These are phyloP conservation scores for Cardamine chenopodiifolia DNA, from an alignment of 345 rosid species.

Conservation along the genomic window DNA sequence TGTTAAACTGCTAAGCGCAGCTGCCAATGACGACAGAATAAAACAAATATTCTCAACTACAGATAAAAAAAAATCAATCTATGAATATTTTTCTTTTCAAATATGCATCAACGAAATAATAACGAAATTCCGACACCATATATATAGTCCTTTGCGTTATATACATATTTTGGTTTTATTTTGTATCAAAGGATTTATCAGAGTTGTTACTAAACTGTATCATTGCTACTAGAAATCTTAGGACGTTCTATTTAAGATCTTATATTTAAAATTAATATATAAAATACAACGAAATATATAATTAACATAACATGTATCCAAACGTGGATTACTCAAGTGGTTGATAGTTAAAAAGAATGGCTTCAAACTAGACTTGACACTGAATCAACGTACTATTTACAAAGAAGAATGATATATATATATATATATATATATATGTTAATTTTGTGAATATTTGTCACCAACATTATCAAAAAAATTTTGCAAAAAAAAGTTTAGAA, in stretches of 20 bases:
- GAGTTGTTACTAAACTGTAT: background rate
- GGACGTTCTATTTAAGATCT: too few relatives aligned
- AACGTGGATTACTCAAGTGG: background rate
- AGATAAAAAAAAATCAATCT: background rate
- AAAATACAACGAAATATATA: background rate
- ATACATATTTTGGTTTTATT: background rate
- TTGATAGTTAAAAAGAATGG: too few relatives aligned
- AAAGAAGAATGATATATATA: background rate
- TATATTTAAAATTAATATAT: too few relatives aligned
- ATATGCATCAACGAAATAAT: background rate
- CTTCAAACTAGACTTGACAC: background rate
- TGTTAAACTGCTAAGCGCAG: background rate
- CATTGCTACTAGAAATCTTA: too few relatives aligned
- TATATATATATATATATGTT: background rate
- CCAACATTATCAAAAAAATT: background rate
- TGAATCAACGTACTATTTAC: background rate
- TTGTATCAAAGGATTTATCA: background rate
- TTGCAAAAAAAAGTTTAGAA: background rate
- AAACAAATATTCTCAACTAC: background rate
- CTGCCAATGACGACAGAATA: background rate
- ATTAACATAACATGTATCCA: background rate
- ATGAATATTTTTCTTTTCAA: background rate
- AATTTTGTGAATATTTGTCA: too few relatives aligned
- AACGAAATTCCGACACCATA: too few relatives aligned
- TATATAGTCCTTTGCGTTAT: too few relatives aligned